phyloP scores from a whole-genome alignment of 106 monocot species.

The Ottelia alismoides region DNA sequence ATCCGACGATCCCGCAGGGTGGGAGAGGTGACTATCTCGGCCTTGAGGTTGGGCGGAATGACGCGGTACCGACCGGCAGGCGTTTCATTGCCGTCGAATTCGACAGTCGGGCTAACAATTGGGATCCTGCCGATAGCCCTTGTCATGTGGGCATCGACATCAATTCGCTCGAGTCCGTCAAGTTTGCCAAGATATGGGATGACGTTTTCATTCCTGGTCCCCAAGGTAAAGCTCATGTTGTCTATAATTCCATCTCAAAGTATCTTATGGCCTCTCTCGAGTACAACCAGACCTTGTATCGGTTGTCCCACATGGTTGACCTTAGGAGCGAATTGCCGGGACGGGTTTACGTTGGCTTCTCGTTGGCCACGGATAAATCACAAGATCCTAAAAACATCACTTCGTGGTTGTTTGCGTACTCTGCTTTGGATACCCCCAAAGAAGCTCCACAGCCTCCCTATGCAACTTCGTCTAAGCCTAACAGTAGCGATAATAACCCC shows the following conservation, averaged over 20 bases:
- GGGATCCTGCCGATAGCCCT: neutral
- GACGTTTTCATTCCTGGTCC: neutral
- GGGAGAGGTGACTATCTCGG: neutral
- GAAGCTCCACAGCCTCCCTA: no score
- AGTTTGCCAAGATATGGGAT: neutral
- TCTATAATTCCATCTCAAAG: neutral
- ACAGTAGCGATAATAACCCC: neutral
- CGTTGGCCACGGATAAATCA: neutral
- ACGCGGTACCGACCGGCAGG: neutral
- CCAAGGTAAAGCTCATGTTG: neutral
- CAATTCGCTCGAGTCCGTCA: neutral
- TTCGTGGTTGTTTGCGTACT: no score
- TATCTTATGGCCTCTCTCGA: neutral
- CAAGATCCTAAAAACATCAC: neutral
- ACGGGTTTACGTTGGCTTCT: neutral
- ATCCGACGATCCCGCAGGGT: neutral
- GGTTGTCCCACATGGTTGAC: neutral
- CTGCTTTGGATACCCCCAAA: no score
- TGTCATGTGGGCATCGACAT: neutral
- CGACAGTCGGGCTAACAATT: neutral
- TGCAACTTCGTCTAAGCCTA: no score
- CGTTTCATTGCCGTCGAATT: neutral
- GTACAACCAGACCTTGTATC: neutral
- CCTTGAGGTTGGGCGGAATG: neutral
- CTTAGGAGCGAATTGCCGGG: neutral